Evolutionary conservation across 495 filamentous ascomycete genomes (phyloP), one percentile per base, ranked within the genome.

Genomic region (Penicillium malachiteum): DNA sequence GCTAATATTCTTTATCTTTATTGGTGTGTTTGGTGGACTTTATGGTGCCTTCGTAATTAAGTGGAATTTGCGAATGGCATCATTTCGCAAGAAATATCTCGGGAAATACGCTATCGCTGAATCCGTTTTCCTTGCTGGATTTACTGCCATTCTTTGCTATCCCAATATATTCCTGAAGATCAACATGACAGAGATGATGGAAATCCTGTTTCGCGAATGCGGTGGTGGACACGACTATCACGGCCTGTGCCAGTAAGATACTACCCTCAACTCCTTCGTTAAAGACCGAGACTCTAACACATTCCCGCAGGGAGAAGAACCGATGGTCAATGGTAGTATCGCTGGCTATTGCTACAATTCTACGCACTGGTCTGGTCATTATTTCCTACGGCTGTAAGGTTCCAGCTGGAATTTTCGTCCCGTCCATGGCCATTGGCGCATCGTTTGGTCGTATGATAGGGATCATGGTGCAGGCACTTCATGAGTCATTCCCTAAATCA

Each of bases 161-260:
- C 94, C 92, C 1, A 98, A 97, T 68, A 92, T 90, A 71, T 97
- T 98, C 62, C 69, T 98, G 48, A 82, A 89, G 58, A 97, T 98
- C 63, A 96, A 98, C 71, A 97, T 98, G 94, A 97, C 94, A 0
- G 92, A 96, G 72, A 96, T 90, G 75, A 97, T 98, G 94, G 92
- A 97, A 70, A 96, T 96, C 56, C 76, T 98, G 2, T 98, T 98
- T 69, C 80, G 86, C 11, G 95, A 98, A 73, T 98, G 94, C 63
- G 92, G 96, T 69, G 93, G 91, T 18, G 87, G 82, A 13, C 89
- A 96, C 71, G 90, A 97, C 62, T 97, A 97, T 62, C 81, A 93
- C 47, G 92, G 89, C 1, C 81, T 98, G 45, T 98, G 94, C 85
- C 88, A 97, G 78, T 84, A 71, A 69, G 78, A 71, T 30, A 5